Conservation (phyloP, 176 grass and related monocot species). For the Areca catechu region DNA sequence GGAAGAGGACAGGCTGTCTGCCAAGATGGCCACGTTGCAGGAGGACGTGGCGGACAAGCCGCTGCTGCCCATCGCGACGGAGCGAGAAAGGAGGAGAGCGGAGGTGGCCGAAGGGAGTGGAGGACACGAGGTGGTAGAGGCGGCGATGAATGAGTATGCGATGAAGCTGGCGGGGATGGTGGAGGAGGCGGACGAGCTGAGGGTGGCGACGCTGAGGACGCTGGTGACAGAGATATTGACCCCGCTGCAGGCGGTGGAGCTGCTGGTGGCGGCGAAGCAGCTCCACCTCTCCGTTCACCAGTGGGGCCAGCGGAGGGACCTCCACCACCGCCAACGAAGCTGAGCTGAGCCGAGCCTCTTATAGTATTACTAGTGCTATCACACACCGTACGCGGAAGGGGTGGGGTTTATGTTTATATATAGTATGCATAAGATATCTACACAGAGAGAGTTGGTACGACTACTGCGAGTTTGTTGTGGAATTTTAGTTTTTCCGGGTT, state of each 20-base stretch:
- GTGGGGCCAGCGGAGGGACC: not conserved
- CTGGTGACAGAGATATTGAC: slow-evolving; percentile 44
- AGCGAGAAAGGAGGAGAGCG: not conserved
- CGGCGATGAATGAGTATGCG: slow-evolving; percentile 36
- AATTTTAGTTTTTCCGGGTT: too few species aligned
- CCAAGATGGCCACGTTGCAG: slow-evolving; percentile 41
- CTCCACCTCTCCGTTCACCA: slow-evolving; percentile 3
- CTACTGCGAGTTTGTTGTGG: too few species aligned
- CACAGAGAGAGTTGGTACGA: too few species aligned
- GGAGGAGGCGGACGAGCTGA: slow-evolving; percentile 48
- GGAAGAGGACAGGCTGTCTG: slow-evolving; percentile 36
- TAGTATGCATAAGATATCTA: too few species aligned
- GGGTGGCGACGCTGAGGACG: slow-evolving; percentile 28
- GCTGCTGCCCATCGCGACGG: slow-evolving; percentile 46
- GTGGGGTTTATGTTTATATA: too few species aligned
- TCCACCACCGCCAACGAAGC: not conserved
- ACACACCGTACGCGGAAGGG: too few species aligned
- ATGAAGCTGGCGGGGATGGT: slow-evolving; percentile 27
- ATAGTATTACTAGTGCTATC: too few species aligned
- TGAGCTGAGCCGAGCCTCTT: too few species aligned
- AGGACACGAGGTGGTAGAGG: slow-evolving; percentile 25
- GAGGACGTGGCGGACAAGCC: slow-evolving; percentile 61
- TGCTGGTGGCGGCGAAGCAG: slow-evolving; percentile 9
- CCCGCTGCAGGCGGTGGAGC: slow-evolving; percentile 19
- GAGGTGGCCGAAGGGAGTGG: not conserved